Evolutionary conservation across 2,329 filamentous ascomycete species (phyloP), one percentile per base, ranked within the genome.

Genomic region (Diaporthe australafricana): DNA sequence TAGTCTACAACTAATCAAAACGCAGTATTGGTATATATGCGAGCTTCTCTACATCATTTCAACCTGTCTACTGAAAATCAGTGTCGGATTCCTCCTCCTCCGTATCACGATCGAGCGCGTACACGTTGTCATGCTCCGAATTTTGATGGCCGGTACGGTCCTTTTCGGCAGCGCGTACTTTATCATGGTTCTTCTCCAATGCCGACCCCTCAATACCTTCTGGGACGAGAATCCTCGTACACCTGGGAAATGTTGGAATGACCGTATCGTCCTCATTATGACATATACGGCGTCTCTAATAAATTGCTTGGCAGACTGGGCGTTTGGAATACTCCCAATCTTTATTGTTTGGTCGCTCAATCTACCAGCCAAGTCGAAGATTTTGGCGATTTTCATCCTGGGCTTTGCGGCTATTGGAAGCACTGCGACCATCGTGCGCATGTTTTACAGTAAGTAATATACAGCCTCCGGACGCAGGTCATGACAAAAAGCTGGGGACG

Each of bases 321-420:
- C 56, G 11, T 70, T 32, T 30, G 60, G 68, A 1, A 53, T 55
- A n/a, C 20, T 70, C 20, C 68, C 68, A 9, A 42, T 70, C 14
- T 63, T 65, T 12, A 32, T 70, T 27, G 68, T 70, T 25, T 70
- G 68, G 68, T 63, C 57, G 8, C 56, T 70, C 17, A 60, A 70
- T 27, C 27, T 70, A 14, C 32, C 57, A 16, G 20, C 20, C 2
- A 63, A 35, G 22, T 60, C 60, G 7, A 70, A 70, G 25, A 50
- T 62, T 1, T n/a, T 62, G 27, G 56, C 42, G 1, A 52, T 70
- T 9, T 25, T 50, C 30, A 47, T 70, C 20, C 17, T 70, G 3
- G 68, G 55, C 5, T 60, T 62, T 14, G 68, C 55, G 5, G 55
- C 57, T 22, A 63, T 63, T 22, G 57, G 57, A 11, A 63, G 57